A percentile compares a stretch with the other conserved stretches of the same genome.
Conservation (phyloP, 257 asterid genomes). For the Schizonepeta tenuifolia region DNA sequence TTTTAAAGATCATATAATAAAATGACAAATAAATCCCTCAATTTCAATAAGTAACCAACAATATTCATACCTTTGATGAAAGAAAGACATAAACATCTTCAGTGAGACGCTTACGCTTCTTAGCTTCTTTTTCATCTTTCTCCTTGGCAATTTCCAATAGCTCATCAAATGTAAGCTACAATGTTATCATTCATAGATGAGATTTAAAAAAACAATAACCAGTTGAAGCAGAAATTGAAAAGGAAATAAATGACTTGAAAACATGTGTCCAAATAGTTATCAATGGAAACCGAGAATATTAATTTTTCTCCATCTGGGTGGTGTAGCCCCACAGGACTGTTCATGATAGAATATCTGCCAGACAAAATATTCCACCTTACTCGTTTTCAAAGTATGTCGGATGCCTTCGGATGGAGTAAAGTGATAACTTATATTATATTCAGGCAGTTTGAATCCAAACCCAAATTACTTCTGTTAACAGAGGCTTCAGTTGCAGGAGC, state of each 20-base stretch:
- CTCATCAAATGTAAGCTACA: slow-evolving; percentile 80
- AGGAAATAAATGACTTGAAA: slow-evolving; percentile 9
- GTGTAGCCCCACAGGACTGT: background rate
- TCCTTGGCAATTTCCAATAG: slow-evolving; percentile 68
- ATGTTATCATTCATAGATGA: slow-evolving; percentile 31
- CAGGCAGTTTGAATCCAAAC: background rate
- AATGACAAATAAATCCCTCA: slow-evolving; percentile 13
- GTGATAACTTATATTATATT: no score
- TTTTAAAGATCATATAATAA: slow-evolving; percentile 25
- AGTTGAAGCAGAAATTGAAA: background rate
- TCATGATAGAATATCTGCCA: background rate
- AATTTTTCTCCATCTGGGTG: background rate
- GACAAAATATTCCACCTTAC: background rate
- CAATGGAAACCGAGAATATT: background rate
- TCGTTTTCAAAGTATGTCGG: background rate
- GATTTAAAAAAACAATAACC: slow-evolving; percentile 7
- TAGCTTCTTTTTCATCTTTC: slow-evolving; percentile 91
- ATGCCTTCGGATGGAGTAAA: background rate
- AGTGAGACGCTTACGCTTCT: slow-evolving; percentile 76
- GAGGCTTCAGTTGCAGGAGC: background rate
- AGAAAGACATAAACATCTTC: slow-evolving; percentile 69
- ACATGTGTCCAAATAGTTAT: background rate
- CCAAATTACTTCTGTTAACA: background rate
- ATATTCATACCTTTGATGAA: slow-evolving; percentile 62
- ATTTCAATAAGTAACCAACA: slow-evolving; percentile 12